Base-by-base conservation (phyloP, 768 basidiomycete genomes). In the Udeniomyces megalosporus region DNA sequence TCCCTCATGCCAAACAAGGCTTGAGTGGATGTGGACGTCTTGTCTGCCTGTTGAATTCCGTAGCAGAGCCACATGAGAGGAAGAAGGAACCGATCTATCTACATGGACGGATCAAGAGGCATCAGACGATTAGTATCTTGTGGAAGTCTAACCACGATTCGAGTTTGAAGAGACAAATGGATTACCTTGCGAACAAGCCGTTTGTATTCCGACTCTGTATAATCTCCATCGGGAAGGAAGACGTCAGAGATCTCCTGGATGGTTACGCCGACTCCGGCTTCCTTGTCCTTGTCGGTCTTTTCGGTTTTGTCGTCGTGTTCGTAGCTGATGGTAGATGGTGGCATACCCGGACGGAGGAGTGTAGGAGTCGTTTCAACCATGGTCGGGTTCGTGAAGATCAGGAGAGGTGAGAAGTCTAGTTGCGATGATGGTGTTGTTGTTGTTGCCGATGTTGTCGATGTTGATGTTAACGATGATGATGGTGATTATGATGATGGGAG, bases 21-120 rank as follows among this genome's bases (percentile, higher is more conserved):
- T 26, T 53, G 50, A 0, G 60, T 54, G 2, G 52, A 61, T 17
- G 52, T 57, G 4, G 62, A 66, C 1, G 67, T 68, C 57, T 69
- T 68, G 47, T 69, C 66, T 3, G 66, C 59, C 52, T 69, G 69
- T 46, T 69, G 69, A n/a, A 69, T 68, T 35, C 69, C 69, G 28
- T 69, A 68, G 42, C 61, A 60, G 62, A 61, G 64, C 67, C 69
- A 70, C 68, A 70, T 68, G 51, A 65, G 54, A 11, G 46, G 32
- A 6, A 48, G 55, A 11, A 62, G 31, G 46, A 29, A 44, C 38
- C 22, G n/a, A 45, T 49, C 38, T 35, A 53, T 24, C 48, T 42
- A 58, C 20, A 44, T 22, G 54, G 20, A 26, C 48, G n/a, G 10
- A n/a, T 8, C n/a, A 8, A 50, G 48, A 29, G n/a, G 8, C 34